Evolutionary conservation across 805 yeast species (phyloP), one percentile per base, ranked within the genome.

Genomic region (Hanseniaspora thailandica): DNA sequence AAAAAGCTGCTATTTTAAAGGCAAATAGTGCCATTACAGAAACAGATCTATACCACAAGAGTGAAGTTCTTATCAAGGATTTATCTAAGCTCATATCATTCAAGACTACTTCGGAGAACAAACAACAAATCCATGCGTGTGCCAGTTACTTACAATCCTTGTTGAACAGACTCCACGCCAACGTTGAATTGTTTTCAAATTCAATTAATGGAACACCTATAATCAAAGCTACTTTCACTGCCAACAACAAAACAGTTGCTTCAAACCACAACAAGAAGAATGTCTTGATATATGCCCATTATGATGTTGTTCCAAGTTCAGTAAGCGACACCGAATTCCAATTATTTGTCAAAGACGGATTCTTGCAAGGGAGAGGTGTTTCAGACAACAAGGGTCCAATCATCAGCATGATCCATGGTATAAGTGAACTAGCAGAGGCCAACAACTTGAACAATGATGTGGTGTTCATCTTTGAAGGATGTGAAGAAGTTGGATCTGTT

Each of bases 361-460:
- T 82, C 60, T 63, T 90, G 55, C 84, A 85, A 61, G 97, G 90
- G 1, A 76, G 98, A 63, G 98, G 98, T 55, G 93, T 84, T 0
- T 80, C 93, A 45, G 98, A 90, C 63, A 93, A 90, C 66, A 90
- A 90, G 65, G 98, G 98, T 0, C 98, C 98, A 0, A 70, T 84
- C 8, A 68, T 88, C 12, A 95, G 96, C 1, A 82, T 96, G 0
- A 75, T 90, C 2, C 88, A 80, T 67, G 86, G 96, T 0, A 95
- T 84, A 19, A 89, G 93, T 0, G 86, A 84, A 51, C 67, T 87
- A 13, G 69, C 69, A 52, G 76, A 76, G 28, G 66, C 69, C 10
- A 69, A 73, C 0, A 66, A 76, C 44, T 72, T 93, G 20, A 70
- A 72, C 6, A 74, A 82, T 45, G 96, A 90, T 64, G 82, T 90